Conservation (phyloP, 768 basidiomycete genomes). For the Rossbeevera mucosa region DNA sequence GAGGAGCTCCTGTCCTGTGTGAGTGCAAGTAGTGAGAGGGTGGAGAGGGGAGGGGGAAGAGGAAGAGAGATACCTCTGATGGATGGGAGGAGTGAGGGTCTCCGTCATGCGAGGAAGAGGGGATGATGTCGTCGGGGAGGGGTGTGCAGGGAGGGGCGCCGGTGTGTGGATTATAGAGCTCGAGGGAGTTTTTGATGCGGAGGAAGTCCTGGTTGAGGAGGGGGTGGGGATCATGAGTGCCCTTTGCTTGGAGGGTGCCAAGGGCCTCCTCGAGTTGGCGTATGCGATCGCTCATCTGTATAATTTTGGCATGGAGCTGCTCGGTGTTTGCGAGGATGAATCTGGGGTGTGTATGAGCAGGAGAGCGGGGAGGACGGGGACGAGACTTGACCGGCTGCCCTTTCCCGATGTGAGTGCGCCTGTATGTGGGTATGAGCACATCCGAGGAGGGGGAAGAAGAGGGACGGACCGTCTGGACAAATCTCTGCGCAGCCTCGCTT, state of each 20-base stretch:
- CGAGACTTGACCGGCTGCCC: constrained; percentile 49
- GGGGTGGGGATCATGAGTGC: constrained; percentile 45
- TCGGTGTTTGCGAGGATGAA: constrained; percentile 68
- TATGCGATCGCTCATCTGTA: constrained; percentile 57
- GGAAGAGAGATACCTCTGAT: constrained; percentile 20
- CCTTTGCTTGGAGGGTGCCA: constrained; percentile 38
- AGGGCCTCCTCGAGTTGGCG: constrained; percentile 61
- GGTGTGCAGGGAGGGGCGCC: background rate
- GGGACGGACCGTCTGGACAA: constrained; percentile 49
- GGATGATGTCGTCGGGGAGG: constrained; percentile 9
- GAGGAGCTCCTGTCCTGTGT: constrained; percentile 26
- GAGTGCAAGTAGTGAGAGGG: background rate
- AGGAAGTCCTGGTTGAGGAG: constrained; percentile 55
- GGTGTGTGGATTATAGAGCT: constrained; percentile 45
- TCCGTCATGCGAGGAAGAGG: constrained; percentile 13
- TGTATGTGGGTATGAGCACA: constrained; percentile 18
- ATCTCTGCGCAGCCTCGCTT: constrained; percentile 62
- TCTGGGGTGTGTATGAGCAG: constrained; percentile 30
- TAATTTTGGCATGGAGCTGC: constrained; percentile 60
- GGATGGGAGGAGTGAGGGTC: constrained; percentile 15
- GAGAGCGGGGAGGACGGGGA: background rate
- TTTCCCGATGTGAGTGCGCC: constrained; percentile 59
- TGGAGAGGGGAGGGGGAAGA: background rate
- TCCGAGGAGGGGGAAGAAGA: background rate
- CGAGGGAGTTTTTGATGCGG: constrained; percentile 63